Base-by-base conservation (phyloP, 768 basidiomycete species). In the Mycena rosella region DNA sequence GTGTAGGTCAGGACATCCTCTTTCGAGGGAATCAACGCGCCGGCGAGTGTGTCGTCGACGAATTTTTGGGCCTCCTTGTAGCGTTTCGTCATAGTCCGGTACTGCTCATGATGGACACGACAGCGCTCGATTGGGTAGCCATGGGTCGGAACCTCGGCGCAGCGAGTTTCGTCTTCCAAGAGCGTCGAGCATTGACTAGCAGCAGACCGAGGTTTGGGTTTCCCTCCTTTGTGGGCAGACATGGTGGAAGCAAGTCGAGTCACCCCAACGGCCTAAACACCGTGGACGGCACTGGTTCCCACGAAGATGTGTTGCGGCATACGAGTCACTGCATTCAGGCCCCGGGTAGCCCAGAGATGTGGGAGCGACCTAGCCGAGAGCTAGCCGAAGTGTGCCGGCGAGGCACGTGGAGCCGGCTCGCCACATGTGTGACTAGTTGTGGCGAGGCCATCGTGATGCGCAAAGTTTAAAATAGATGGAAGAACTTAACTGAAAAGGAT, bases 41-140 rank as follows among this genome's bases (percentile, higher is more conserved):
- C 70, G 6, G 18, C 42, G 30, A 71, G 70, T 17, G 74, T 42
- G 1, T 68, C 27, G 26, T 79, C 76, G 1, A 78, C 77, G 26
- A 72, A 49, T 36, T 70, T 61, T 11, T 76, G 71, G 4, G 78
- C 79, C 11, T 72, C 71, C 63, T 76, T 77, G 70, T 78, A 79
- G n/a, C 69, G 68, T 47, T 61, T 71, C 47, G 60, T 73, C 72
- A 79, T 59, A 18, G 49, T 70, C 7, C 66, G 52, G 61, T 75
- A 77, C 57, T 79, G 77, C 13, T 54, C 63, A 29, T 76, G 75
- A 48, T 79, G 78, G 3, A 68, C 62, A 14, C 49, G 45, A 63
- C 78, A 79, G 26, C 77, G 73, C 1, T 70, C 62, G 27, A 51
- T 5, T 0, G 68, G 70, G 42, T 66, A 24, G 18, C 74, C 76